Percentiles rank a stretch among this genome's conserved stretches.
Evolutionary conservation across 192 early-diverging fungal genomes (phyloP).

Genomic region (Backusella mclennaniae): DNA sequence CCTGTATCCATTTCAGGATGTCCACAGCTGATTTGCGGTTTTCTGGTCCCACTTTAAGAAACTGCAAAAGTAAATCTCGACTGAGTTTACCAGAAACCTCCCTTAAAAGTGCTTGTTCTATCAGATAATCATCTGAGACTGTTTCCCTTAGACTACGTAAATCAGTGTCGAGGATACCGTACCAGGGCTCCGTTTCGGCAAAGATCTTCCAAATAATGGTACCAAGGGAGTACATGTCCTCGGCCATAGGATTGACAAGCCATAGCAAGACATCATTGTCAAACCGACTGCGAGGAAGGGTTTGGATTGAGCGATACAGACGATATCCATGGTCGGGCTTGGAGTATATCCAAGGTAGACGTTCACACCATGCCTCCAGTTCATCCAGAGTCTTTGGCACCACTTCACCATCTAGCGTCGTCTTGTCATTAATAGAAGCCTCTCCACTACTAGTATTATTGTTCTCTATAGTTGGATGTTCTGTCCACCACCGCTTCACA

Average conservation of each 20-base stretch:
- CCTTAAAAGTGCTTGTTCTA: conserved; percentile 40
- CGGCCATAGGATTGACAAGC: conserved; percentile 46
- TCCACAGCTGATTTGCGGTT: conserved; percentile 40
- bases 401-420: conserved; percentile 17
- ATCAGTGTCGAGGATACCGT: conserved; percentile 58
- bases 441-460: neutral
- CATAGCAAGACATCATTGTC: conserved; percentile 41
- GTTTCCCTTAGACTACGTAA: conserved; percentile 47
- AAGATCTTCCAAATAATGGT: conserved; percentile 61
- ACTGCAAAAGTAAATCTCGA: conserved; percentile 39
- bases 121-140: conserved; percentile 44
- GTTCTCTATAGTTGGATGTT: conserved; percentile 7
- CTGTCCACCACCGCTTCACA: conserved; percentile 42
- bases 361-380: conserved; percentile 31
- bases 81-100: conserved; percentile 40
- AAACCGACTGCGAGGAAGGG: conserved; percentile 44
- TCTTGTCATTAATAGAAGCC: neutral
- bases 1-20: conserved; percentile 42
- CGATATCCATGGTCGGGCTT: conserved; percentile 59
- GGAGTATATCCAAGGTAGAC: conserved; percentile 45
- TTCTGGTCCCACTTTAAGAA: conserved; percentile 41
- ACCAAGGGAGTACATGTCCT: conserved; percentile 57
- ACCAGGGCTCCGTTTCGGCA: conserved; percentile 57
- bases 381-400: conserved; percentile 42
- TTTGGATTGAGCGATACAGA: conserved; percentile 54